Conservation (phyloP, 345 rosid genomes). For the Hibiscus syriacus region DNA sequence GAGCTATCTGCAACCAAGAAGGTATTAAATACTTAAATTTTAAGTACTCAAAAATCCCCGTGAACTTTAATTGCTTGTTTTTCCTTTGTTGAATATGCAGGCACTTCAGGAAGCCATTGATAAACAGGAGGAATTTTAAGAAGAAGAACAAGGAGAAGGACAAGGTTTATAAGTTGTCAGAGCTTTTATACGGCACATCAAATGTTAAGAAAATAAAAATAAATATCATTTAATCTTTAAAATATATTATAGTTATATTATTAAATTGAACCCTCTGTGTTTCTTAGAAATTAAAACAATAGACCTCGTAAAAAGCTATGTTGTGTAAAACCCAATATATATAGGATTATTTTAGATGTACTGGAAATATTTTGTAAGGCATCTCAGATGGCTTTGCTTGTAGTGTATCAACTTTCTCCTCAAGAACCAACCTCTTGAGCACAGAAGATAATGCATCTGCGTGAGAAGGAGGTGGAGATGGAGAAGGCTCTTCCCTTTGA, state of each 20-base stretch:
- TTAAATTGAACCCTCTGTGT: too few species aligned
- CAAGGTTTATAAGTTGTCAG: conserved; percentile 23
- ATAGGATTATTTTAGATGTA: too few species aligned
- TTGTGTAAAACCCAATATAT: too few species aligned
- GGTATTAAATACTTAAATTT: conserved; percentile 25
- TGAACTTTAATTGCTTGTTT: not conserved
- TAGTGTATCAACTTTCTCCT: conserved; percentile 77
- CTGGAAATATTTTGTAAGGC: too few species aligned
- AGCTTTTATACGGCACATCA: not conserved
- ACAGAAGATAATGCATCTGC: conserved; percentile 64
- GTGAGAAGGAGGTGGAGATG: conserved; percentile 43
- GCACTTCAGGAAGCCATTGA: conserved; percentile 40
- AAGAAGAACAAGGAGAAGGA: too few species aligned
- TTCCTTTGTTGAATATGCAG: conserved; percentile 24
- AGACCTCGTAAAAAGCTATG: too few species aligned
- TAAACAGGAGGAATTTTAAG: conserved; percentile 40
- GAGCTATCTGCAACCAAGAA: conserved; percentile 61
- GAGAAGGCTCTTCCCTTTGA: conserved; percentile 44
- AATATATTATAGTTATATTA: too few species aligned
- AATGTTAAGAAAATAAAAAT: too few species aligned
- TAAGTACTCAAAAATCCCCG: not conserved
- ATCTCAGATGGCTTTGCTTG: conserved; percentile 88
- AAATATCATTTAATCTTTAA: too few species aligned
- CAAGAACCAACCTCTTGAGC: conserved; percentile 70
- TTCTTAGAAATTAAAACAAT: too few species aligned